Conservation (phyloP, 164 flowering plant species). For the Aristolochia fimbriata region DNA sequence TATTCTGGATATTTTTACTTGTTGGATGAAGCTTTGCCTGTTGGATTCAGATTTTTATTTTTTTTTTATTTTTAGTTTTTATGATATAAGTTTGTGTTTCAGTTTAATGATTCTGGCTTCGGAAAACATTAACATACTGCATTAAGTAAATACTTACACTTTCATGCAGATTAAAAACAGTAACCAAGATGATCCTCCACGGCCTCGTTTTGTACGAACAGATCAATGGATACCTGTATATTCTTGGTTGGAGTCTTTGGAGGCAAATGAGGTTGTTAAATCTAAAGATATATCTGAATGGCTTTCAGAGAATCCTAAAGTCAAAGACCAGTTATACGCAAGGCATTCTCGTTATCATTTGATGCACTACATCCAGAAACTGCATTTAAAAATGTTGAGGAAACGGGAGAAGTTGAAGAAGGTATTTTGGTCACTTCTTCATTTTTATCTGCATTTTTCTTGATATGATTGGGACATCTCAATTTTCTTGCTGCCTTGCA, state of each 20-base stretch:
- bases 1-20: no score
- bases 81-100: no score
- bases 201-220: constrained; percentile 70
- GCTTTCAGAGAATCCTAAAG: constrained; percentile 40
- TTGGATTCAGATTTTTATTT: no score
- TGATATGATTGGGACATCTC: no score
- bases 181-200: constrained; percentile 23
- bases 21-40: no score
- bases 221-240: constrained; percentile 88
- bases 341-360: constrained; percentile 79
- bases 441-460: no score
- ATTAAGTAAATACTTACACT: not conserved
- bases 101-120: no score
- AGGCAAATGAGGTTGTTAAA: constrained; percentile 57
- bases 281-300: constrained; percentile 72
- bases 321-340: constrained; percentile 42
- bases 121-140: no score
- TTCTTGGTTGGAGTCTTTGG: constrained; percentile 80
- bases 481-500: not conserved
- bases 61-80: no score
- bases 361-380: constrained; percentile 81
- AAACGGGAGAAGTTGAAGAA: constrained; percentile 40
- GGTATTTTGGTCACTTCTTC: constrained; percentile 14
- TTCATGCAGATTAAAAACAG: constrained; percentile 30
- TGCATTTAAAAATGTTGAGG: constrained; percentile 75